Evolutionary conservation across 1,139 yeast species (phyloP).

Genomic region (Yamadazyma diospyri): DNA sequence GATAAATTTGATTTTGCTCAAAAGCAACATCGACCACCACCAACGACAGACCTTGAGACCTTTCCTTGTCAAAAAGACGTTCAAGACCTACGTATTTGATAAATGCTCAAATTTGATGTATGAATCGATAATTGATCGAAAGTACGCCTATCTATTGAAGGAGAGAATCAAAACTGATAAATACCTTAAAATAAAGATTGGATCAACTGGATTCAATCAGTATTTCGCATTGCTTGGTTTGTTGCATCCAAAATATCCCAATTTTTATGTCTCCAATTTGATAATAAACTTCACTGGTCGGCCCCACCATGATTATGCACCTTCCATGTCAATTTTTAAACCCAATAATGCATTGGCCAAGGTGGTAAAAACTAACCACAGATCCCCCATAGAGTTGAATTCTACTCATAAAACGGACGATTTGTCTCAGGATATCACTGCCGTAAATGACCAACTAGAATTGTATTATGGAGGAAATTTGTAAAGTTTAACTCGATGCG

Average conservation of each 20-base stretch:
- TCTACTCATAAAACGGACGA: slow-evolving; percentile 1
- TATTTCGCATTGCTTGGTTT: slow-evolving; percentile 8
- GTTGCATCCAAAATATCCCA: slow-evolving; percentile 4
- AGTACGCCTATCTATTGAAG: slow-evolving; percentile 3
- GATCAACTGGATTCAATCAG: slow-evolving; percentile 13
- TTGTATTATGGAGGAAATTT: slow-evolving; percentile 1
- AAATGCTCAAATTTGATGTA: slow-evolving; percentile 3
- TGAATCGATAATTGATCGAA: slow-evolving; percentile 1
- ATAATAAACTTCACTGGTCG: slow-evolving; percentile 1
- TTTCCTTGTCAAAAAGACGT: slow-evolving; percentile 8
- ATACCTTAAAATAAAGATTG: slow-evolving; percentile 10
- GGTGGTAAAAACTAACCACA: neutral
- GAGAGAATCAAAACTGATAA: slow-evolving; percentile 5
- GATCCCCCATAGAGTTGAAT: slow-evolving; percentile 2
- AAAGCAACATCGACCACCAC: neutral
- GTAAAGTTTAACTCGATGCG: slow-evolving; percentile 3
- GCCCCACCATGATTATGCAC: neutral
- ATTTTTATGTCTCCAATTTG: slow-evolving; percentile 1
- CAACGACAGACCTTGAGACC: neutral
- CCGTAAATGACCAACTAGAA: slow-evolving; percentile 1
- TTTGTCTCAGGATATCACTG: neutral
- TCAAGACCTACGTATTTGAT: slow-evolving; percentile 9
- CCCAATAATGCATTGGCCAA: neutral
- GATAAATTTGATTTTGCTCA: neutral
- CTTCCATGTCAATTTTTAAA: slow-evolving; percentile 5